A percentile compares a stretch with the other conserved stretches of the same genome.
phyloP scores from a whole-genome alignment of 345 rosid species.

The Dimocarpus longan region DNA sequence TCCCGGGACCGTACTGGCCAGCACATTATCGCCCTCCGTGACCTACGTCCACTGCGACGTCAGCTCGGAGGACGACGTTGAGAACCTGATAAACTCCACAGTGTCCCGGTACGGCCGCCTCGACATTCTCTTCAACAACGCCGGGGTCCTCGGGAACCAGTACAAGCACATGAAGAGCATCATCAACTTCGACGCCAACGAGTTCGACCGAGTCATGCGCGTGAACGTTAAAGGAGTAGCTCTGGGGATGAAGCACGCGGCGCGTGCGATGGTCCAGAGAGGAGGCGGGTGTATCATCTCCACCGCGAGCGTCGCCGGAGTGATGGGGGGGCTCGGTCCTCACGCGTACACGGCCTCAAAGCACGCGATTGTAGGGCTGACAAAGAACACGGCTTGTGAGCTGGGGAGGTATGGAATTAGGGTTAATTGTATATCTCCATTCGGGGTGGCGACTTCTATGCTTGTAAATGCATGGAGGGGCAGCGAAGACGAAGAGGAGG shows the following conservation, averaged over 20 bases:
- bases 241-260: constrained; percentile 83
- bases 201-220: constrained; percentile 69
- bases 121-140: constrained; percentile 79
- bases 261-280: constrained; percentile 63
- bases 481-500: constrained; percentile 38
- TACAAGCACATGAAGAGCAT: constrained; percentile 73
- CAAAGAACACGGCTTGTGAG: constrained; percentile 82
- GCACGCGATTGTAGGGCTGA: constrained; percentile 82
- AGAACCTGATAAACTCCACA: constrained; percentile 53
- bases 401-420: constrained; percentile 72
- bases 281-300: constrained; percentile 70
- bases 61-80: constrained; percentile 59
- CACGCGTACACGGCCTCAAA: constrained; percentile 89
- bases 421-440: constrained; percentile 84
- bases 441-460: constrained; percentile 86
- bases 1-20: constrained; percentile 49
- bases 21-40: constrained; percentile 46
- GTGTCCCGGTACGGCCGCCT: constrained; percentile 52
- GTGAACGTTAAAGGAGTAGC: constrained; percentile 70
- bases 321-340: constrained; percentile 84
- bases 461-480: constrained; percentile 67
- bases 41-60: constrained; percentile 73
- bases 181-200: constrained; percentile 57
- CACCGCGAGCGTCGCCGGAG: constrained; percentile 81
- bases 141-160: constrained; percentile 76